Evolutionary conservation across 1,284 basidiomycete species (phyloP).

Genomic region (Irpex sp.): DNA sequence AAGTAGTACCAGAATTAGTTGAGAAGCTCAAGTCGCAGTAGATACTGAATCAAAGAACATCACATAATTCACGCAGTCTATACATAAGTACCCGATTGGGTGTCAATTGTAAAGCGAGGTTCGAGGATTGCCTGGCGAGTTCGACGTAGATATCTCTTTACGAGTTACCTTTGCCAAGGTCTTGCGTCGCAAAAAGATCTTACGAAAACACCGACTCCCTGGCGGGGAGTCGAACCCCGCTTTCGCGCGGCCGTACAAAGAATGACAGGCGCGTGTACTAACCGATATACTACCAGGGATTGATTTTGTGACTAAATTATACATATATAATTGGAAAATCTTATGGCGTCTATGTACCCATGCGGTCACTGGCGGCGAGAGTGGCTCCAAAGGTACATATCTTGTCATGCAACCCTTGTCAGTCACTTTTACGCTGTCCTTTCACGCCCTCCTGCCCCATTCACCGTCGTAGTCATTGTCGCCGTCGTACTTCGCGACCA

Average conservation of each 20-base stretch:
- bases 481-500: too few relatives aligned
- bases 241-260: slow-evolving; percentile 27
- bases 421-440: too few relatives aligned
- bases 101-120: too few relatives aligned
- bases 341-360: background rate
- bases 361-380: background rate
- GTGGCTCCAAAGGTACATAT: background rate
- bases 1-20: slow-evolving; percentile 84
- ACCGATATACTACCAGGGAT: background rate
- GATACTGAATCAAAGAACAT: background rate
- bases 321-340: background rate
- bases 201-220: slow-evolving; percentile 23
- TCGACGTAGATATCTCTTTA: too few relatives aligned
- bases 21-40: slow-evolving; percentile 72
- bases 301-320: background rate
- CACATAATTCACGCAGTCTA: background rate
- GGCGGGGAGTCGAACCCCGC: slow-evolving; percentile 41
- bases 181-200: too few relatives aligned
- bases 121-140: too few relatives aligned
- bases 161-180: too few relatives aligned
- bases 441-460: too few relatives aligned
- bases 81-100: too few relatives aligned
- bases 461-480: too few relatives aligned
- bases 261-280: background rate
- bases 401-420: too few relatives aligned